Conservation (phyloP, 148 eudicot species). For the Diospyros kaki region DNA sequence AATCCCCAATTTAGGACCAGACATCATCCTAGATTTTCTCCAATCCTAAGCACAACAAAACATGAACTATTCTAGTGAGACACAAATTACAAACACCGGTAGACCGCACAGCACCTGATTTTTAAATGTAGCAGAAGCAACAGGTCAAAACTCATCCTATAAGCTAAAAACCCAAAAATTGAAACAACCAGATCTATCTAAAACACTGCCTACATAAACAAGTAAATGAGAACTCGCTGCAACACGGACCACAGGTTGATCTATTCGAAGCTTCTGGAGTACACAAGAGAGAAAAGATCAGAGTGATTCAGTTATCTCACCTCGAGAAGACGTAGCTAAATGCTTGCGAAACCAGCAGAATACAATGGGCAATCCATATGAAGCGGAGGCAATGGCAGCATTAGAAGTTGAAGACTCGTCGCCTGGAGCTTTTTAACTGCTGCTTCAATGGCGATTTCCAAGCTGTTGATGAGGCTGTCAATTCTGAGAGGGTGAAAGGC, state of each 20-base stretch:
- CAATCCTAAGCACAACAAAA: too few relatives aligned
- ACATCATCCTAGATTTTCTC: too few relatives aligned
- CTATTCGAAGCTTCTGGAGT: not conserved
- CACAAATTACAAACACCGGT: constrained; percentile 6
- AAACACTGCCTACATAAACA: constrained; percentile 10
- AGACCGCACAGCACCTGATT: constrained; percentile 1
- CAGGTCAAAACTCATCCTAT: not conserved
- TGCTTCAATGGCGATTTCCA: constrained; percentile 56
- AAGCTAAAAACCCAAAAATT: not conserved
- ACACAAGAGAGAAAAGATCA: not conserved
- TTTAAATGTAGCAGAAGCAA: constrained; percentile 20
- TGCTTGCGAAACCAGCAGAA: not conserved
- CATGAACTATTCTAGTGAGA: not conserved
- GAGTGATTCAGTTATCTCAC: constrained; percentile 26
- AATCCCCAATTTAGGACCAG: not conserved
- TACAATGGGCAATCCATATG: not conserved
- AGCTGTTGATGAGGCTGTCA: constrained; percentile 81
- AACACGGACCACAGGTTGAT: constrained; percentile 10
- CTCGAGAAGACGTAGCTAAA: constrained; percentile 12
- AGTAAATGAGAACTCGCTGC: not conserved
- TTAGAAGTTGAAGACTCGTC: constrained; percentile 21
- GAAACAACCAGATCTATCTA: constrained; percentile 24
- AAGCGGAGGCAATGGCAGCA: constrained; percentile 19
- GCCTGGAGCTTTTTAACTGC: constrained; percentile 31
- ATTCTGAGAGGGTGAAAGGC: constrained; percentile 10